phyloP scores from a whole-genome alignment of 1,284 basidiomycete species.

The Schizophyllum amplum region DNA sequence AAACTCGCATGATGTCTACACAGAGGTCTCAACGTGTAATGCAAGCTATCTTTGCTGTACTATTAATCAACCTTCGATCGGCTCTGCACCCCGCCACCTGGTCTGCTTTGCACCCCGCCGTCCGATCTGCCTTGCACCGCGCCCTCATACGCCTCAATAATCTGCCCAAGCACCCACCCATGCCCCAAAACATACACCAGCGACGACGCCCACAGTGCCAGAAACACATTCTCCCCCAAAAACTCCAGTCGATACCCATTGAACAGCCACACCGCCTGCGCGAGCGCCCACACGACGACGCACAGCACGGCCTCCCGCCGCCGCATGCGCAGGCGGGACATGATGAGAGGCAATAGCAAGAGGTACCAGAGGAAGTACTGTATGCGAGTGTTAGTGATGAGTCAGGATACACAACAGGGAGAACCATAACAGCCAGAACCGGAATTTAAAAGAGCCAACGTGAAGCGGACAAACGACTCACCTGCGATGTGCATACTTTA shows the following conservation, averaged over 20 bases:
- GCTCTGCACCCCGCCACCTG: neutral
- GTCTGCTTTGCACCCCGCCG: no score
- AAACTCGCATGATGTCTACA: slow-evolving; percentile 39
- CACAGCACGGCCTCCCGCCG: slow-evolving; percentile 32
- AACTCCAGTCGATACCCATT: slow-evolving; percentile 90
- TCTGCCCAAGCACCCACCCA: slow-evolving; percentile 61
- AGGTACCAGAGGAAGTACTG: slow-evolving; percentile 99
- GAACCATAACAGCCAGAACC: no score
- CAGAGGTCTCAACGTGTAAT: neutral
- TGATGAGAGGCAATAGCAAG: slow-evolving; percentile 79
- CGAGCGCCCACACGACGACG: slow-evolving; percentile 63
- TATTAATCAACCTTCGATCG: neutral
- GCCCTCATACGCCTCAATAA: slow-evolving; percentile 47
- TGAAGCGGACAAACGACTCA: slow-evolving; percentile 26
- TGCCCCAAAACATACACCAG: slow-evolving; percentile 69
- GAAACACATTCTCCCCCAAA: slow-evolving; percentile 65
- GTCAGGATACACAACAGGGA: no score
- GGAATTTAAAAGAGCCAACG: neutral
- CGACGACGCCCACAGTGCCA: slow-evolving; percentile 72
- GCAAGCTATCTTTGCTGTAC: neutral
- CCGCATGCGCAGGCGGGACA: slow-evolving; percentile 57
- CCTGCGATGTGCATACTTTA: slow-evolving; percentile 97
- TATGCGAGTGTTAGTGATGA: neutral
- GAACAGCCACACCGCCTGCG: slow-evolving; percentile 79
- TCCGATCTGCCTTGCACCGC: no score